A percentile compares a stretch with the other conserved stretches of the same genome.
These are phyloP conservation scores for Amanita brunnescens DNA, from an alignment of 768 basidiomycete species.

Conservation along the genomic window DNA sequence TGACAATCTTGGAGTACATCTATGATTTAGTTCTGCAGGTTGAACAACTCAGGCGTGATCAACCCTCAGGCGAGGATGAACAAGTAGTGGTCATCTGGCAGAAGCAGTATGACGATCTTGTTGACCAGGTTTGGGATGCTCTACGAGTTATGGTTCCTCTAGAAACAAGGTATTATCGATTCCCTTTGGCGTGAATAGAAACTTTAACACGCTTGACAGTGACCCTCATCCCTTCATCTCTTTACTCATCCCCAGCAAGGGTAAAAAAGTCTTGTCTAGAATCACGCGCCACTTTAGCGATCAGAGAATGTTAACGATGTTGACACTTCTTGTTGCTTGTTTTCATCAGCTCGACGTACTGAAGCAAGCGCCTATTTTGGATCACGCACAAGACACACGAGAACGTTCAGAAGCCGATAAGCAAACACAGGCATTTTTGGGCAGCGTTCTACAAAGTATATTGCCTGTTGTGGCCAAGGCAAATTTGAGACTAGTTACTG, in stretches of 20 bases:
- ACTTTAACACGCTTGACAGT: slow-evolving; percentile 30
- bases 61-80: slow-evolving; percentile 56
- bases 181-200: background rate
- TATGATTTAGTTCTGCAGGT: slow-evolving; percentile 80
- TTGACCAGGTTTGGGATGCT: slow-evolving; percentile 72
- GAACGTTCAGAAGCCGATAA: slow-evolving; percentile 66
- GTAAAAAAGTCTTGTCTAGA: slow-evolving; percentile 86
- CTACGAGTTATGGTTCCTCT: slow-evolving; percentile 85
- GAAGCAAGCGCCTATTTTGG: slow-evolving; percentile 63
- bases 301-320: slow-evolving; percentile 73
- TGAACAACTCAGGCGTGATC: slow-evolving; percentile 78
- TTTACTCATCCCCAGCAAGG: slow-evolving; percentile 79
- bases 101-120: slow-evolving; percentile 42
- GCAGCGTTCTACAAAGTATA: slow-evolving; percentile 80
- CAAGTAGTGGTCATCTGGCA: slow-evolving; percentile 39
- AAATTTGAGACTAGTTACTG: slow-evolving; percentile 74
- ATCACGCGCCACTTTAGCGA: slow-evolving; percentile 76
- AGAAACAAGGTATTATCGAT: slow-evolving; percentile 68
- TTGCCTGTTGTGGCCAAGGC: slow-evolving; percentile 74
- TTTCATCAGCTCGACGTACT: slow-evolving; percentile 94
- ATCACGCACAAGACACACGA: slow-evolving; percentile 49
- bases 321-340: slow-evolving; percentile 89
- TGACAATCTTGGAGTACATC: slow-evolving; percentile 72
- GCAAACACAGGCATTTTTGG: slow-evolving; percentile 87
- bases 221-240: slow-evolving; percentile 96